Evolutionary conservation across 2,329 filamentous ascomycete species (phyloP), one percentile per base, ranked within the genome.

Genomic region (Nemania diffusa): DNA sequence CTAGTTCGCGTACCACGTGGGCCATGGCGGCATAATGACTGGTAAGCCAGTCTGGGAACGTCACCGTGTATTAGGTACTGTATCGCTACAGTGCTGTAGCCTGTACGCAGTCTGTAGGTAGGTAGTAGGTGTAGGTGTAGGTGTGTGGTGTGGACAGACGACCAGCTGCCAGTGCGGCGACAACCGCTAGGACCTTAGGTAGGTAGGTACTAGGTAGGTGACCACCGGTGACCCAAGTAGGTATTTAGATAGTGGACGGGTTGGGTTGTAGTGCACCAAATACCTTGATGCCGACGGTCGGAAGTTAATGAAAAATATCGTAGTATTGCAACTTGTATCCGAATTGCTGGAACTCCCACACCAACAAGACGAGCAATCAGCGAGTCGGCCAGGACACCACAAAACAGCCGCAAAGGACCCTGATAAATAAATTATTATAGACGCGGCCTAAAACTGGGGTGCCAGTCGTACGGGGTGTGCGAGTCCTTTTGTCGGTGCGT

Each of bases 1-100:
- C 75, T 69, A 78, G 67, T 68, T 78, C 76, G 71, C 76, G 73
- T 65, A 74, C 75, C 76, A 78, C 76, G 75, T 78, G 77, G 71
- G 75, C 75, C 76, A 78, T 78, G 67, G 72, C 69, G 68, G 73
- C 74, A 75, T 77, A 73, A 64, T 73, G 75, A 74, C 66, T 78
- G 76, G 76, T 62, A 64, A 59, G 55, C 71, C 68, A 67, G 59
- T 56, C 46, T 46, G n/a, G 32, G 13, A 50, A 34, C 24, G 44
- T 62, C 59, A 57, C 40, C 22, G 56, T 59, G 53, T 26, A 20
- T 29, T 6, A 4, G 27, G n/a, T 29, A 52, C 50, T 8, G 27
- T 32, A 27, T 24, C 34, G 34, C 34, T 13, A 40, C 8, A n/a
- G n/a, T n/a, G n/a, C n/a, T n/a, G n/a, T n/a, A n/a, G n/a, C n/a